Percentiles rank a stretch among this genome's conserved stretches.
These are phyloP conservation scores for Heritiera littoralis DNA, from an alignment of 345 rosid genomes.

Conservation along the genomic window DNA sequence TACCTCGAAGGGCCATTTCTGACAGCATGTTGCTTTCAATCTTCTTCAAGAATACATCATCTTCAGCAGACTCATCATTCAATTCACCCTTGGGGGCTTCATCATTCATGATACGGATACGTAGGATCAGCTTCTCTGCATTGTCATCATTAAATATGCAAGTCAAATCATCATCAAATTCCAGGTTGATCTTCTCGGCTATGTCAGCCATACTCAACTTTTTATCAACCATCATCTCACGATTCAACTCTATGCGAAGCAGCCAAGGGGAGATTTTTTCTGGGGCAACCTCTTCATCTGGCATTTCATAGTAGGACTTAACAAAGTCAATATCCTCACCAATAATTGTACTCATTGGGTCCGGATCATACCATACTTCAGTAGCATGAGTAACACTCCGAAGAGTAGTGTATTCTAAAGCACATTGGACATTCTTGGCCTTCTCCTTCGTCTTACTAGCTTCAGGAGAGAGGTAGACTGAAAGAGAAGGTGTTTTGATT, in stretches of 20 bases:
- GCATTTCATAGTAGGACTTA: slow-evolving; percentile 95
- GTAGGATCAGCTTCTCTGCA: slow-evolving; percentile 87
- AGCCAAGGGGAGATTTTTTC: slow-evolving; percentile 98
- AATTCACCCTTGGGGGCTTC: slow-evolving; percentile 89
- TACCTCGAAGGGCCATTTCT: slow-evolving; percentile 97
- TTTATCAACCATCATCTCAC: slow-evolving; percentile 99
- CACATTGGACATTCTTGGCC: slow-evolving; percentile 96
- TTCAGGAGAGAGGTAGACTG: slow-evolving; percentile 76
- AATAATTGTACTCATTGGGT: slow-evolving; percentile 87
- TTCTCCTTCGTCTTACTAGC: slow-evolving; percentile 79
- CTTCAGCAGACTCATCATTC: slow-evolving; percentile 91
- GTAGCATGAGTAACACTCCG: slow-evolving; percentile 96
- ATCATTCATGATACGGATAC: slow-evolving; percentile 92
- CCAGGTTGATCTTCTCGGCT: slow-evolving; percentile 93
- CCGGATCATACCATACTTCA: slow-evolving; percentile 98
- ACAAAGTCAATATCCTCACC: slow-evolving; percentile 94
- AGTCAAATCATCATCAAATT: slow-evolving; percentile 88
- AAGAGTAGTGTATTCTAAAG: slow-evolving; percentile 93
- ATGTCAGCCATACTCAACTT: slow-evolving; percentile 94
- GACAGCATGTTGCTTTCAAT: slow-evolving; percentile 97
- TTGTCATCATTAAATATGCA: slow-evolving; percentile 97
- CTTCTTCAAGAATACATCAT: slow-evolving; percentile 95
- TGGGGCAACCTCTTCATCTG: slow-evolving; percentile 92
- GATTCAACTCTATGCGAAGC: slow-evolving; percentile 94
- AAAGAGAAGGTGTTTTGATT: slow-evolving; percentile 91